These are phyloP conservation scores for Neonothopanus nambi DNA, from an alignment of 1,284 basidiomycete species.

Conservation along the genomic window DNA sequence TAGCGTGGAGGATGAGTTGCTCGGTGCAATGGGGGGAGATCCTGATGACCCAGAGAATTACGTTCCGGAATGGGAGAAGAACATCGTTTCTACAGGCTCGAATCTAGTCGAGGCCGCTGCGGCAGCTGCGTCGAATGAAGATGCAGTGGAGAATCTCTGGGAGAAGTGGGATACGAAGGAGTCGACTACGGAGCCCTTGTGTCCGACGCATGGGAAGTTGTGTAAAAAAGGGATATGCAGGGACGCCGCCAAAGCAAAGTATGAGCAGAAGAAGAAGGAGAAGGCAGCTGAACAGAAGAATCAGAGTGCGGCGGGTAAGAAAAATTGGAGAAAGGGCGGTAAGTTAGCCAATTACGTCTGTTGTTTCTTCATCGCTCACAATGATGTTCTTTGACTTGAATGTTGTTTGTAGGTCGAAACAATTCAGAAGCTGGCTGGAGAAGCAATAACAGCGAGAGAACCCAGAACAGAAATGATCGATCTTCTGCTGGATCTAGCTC, in stretches of 20 bases:
- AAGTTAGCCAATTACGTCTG: neutral
- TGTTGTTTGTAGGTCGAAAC: neutral
- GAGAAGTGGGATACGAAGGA: neutral
- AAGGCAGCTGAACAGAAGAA: neutral
- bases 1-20: neutral
- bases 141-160: conserved; percentile 7
- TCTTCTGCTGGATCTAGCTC: neutral
- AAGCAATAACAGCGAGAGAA: neutral
- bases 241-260: neutral
- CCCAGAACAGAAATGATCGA: neutral
- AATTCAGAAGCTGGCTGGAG: neutral
- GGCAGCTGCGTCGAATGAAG: neutral
- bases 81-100: neutral
- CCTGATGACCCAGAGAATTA: neutral
- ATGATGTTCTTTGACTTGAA: neutral
- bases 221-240: conserved; percentile 9
- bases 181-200: neutral
- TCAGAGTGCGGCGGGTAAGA: neutral
- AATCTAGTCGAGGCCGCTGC: neutral
- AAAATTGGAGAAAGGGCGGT: neutral
- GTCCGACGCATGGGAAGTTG: conserved; percentile 2
- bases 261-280: neutral
- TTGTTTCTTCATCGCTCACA: neutral
- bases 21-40: neutral
- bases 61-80: neutral